Evolutionary conservation across 306 rosid genomes (phyloP).

Genomic region (Inga oerstediana): DNA sequence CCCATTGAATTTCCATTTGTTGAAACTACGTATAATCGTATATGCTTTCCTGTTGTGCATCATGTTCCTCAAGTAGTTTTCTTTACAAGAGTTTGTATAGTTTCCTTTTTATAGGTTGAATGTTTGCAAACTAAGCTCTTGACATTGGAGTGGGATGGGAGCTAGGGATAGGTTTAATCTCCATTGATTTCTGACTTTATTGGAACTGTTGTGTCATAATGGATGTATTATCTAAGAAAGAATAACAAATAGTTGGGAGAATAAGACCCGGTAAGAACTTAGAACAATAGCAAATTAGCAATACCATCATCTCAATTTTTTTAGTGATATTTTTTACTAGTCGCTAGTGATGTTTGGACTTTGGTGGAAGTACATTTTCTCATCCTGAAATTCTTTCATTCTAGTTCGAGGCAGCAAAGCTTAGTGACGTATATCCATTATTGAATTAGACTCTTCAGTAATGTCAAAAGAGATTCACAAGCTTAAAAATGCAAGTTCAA

Average conservation of each 20-base stretch:
- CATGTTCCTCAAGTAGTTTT: neutral
- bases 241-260: constrained; percentile 8
- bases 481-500: constrained; percentile 9
- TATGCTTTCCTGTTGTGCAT: neutral
- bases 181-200: constrained; percentile 25
- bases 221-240: constrained; percentile 26
- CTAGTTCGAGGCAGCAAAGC: constrained; percentile 28
- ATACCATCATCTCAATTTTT: neutral
- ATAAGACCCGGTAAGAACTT: neutral
- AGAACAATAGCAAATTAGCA: too few relatives aligned
- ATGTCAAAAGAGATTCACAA: constrained; percentile 4
- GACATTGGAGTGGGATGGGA: neutral
- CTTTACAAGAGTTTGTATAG: neutral
- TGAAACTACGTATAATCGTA: neutral
- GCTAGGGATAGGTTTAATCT: constrained; percentile 21
- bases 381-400: constrained; percentile 21
- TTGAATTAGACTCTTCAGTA: neutral
- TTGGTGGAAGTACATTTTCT: constrained; percentile 1
- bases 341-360: constrained; percentile 18
- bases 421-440: neutral
- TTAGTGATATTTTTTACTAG: neutral
- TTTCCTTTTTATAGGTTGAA: constrained; percentile 14
- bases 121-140: constrained; percentile 3
- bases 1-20: neutral
- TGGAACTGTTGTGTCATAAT: constrained; percentile 23